Conservation (phyloP, 768 basidiomycete genomes). For the Auriculariales sp. region DNA sequence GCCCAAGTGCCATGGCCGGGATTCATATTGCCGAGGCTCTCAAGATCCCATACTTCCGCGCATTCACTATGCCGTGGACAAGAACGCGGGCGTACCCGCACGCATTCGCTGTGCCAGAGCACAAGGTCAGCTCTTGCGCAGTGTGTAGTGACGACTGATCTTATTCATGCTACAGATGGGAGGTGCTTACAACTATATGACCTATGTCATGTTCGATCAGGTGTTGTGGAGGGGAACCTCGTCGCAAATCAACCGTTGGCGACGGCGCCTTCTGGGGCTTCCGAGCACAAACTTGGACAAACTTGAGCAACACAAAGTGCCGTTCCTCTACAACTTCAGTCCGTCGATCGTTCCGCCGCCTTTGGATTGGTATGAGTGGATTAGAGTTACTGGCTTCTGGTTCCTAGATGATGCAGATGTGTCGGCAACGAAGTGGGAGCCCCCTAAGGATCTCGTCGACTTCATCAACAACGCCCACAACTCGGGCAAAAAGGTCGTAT, state of each 20-base stretch:
- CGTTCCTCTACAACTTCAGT: slow-evolving; percentile 96
- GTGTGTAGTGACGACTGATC: too few relatives aligned
- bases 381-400: slow-evolving; percentile 93
- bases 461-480: slow-evolving; percentile 74
- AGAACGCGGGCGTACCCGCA: slow-evolving; percentile 94
- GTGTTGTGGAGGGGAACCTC: slow-evolving; percentile 94
- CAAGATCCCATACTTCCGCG: slow-evolving; percentile 83
- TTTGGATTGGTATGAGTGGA: slow-evolving; percentile 98
- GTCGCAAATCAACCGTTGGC: slow-evolving; percentile 91
- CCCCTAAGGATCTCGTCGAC: slow-evolving; percentile 61
- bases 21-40: slow-evolving; percentile 95
- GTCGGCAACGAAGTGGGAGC: slow-evolving; percentile 75
- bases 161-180: too few relatives aligned
- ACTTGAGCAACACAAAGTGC: slow-evolving; percentile 95
- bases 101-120: slow-evolving; percentile 94
- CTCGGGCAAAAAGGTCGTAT: slow-evolving; percentile 78
- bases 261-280: slow-evolving; percentile 60
- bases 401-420: slow-evolving; percentile 90
- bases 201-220: slow-evolving; percentile 95
- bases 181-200: slow-evolving; percentile 19
- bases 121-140: slow-evolving; percentile 99
- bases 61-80: slow-evolving; percentile 97
- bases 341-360: slow-evolving; percentile 83
- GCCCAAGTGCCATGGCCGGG: slow-evolving; percentile 94
- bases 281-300: slow-evolving; percentile 78